Percentiles rank a stretch among this genome's conserved stretches.
These are phyloP conservation scores for Immersiporthe knoxdaviesiana DNA, from an alignment of 2,329 filamentous ascomycete genomes.

Conservation along the genomic window DNA sequence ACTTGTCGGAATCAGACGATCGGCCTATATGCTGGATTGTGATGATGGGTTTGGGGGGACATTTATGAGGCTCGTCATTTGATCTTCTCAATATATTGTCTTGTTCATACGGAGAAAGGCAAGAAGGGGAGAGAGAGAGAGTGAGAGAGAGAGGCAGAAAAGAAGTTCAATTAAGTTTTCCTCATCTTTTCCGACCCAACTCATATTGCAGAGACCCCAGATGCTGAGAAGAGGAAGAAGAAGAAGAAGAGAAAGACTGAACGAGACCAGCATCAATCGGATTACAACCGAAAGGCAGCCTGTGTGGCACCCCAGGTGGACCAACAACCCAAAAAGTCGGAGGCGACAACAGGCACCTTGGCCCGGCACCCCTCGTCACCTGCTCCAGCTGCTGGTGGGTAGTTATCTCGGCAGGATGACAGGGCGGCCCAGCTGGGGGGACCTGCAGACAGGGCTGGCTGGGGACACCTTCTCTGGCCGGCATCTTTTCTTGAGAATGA, in stretches of 20 bases:
- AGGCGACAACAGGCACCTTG: not conserved
- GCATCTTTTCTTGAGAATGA: not conserved
- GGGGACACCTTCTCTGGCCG: not conserved
- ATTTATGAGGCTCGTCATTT: not conserved
- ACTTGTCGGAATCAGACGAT: not conserved
- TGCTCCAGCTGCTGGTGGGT: not conserved
- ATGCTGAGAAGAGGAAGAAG: not conserved
- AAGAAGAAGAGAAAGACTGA: not conserved
- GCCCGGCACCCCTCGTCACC: not conserved
- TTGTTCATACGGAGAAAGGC: not conserved
- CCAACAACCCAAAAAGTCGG: not conserved
- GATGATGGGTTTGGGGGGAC: too few species aligned
- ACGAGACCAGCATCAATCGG: not conserved
- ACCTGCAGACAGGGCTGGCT: not conserved
- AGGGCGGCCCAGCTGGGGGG: not conserved
- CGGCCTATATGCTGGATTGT: not conserved
- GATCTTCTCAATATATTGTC: not conserved
- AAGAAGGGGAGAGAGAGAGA: not conserved
- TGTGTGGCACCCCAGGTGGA: not conserved
- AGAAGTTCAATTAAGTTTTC: not conserved
- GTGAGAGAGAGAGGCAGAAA: too few species aligned
- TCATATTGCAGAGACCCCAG: not conserved
- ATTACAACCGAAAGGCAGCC: not conserved
- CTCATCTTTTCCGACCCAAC: not conserved
- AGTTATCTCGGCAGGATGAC: not conserved